These are phyloP conservation scores for Vanderwaltozyma verrucispora DNA, from an alignment of 805 yeast species.

Conservation along the genomic window DNA sequence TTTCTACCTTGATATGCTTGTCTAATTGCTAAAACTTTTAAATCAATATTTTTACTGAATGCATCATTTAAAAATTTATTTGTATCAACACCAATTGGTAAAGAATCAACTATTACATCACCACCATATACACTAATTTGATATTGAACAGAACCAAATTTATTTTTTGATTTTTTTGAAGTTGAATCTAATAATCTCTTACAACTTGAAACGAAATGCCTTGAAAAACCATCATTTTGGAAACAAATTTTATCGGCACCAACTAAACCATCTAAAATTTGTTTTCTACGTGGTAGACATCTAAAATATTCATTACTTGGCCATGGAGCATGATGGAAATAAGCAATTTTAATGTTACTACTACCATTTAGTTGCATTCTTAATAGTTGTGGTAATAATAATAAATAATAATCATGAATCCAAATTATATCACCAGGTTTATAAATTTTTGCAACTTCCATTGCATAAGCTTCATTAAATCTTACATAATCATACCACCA, in stretches of 20 bases:
- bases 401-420: constrained; percentile 84
- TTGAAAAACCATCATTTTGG: constrained; percentile 75
- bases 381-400: constrained; percentile 72
- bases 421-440: constrained; percentile 84
- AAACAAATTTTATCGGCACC: constrained; percentile 83
- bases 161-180: constrained; percentile 29
- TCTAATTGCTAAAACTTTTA: constrained; percentile 54
- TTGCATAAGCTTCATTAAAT: constrained; percentile 84
- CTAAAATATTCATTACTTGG: constrained; percentile 92
- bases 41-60: constrained; percentile 38
- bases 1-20: constrained; percentile 54
- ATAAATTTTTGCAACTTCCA: constrained; percentile 61
- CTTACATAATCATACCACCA: constrained; percentile 88
- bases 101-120: constrained; percentile 57
- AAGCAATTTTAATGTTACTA: constrained; percentile 55
- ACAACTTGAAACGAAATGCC: constrained; percentile 88
- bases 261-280: constrained; percentile 79
- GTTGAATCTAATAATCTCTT: constrained; percentile 82
- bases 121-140: constrained; percentile 63
- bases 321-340: constrained; percentile 84
- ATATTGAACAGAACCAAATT: constrained; percentile 24
- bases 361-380: constrained; percentile 47
- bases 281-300: constrained; percentile 72
- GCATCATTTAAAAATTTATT: constrained; percentile 52
- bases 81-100: constrained; percentile 88